phyloP scores from a whole-genome alignment of 208 protist species.

The Strigomonas galati region DNA sequence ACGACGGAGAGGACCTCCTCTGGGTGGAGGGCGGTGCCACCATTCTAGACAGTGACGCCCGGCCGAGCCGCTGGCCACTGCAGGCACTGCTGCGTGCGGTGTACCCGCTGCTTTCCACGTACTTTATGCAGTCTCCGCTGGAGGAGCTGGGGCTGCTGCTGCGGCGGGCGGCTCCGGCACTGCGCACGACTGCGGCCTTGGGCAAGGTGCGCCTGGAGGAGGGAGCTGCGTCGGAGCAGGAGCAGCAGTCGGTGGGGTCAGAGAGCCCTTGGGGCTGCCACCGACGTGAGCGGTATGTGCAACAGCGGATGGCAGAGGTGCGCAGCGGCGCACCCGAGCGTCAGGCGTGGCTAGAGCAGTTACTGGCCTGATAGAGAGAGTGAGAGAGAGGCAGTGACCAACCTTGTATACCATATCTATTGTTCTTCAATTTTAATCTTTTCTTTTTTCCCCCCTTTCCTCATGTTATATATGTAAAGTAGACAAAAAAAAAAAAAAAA shows the following conservation, averaged over 20 bases:
- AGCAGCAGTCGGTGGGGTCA: not conserved
- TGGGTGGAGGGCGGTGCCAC: slow-evolving; percentile 7
- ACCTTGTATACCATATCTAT: too few relatives aligned
- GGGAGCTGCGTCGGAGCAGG: not conserved
- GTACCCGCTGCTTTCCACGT: slow-evolving; percentile 25
- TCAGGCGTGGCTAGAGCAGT: slow-evolving; percentile 8
- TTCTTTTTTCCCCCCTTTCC: too few relatives aligned
- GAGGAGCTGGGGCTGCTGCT: slow-evolving; percentile 17
- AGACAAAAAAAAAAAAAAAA: too few relatives aligned
- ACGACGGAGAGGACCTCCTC: not conserved
- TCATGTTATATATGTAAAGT: too few relatives aligned
- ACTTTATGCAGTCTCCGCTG: slow-evolving; percentile 21
- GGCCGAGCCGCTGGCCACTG: slow-evolving; percentile 24
- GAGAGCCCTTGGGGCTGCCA: not conserved
- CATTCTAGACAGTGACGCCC: not conserved
- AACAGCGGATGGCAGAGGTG: not conserved
- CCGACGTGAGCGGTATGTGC: not conserved
- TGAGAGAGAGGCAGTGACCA: too few relatives aligned
- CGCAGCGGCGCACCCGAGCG: not conserved
- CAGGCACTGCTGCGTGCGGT: slow-evolving; percentile 20
- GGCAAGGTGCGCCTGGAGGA: not conserved
- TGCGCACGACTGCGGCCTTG: slow-evolving; percentile 18
- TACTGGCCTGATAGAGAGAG: slow-evolving; percentile 1
- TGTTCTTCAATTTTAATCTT: too few relatives aligned
- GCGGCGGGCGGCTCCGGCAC: slow-evolving; percentile 17